These are phyloP conservation scores for Kwoniella mangroviensis DNA, from an alignment of 768 basidiomycete species.

Conservation along the genomic window DNA sequence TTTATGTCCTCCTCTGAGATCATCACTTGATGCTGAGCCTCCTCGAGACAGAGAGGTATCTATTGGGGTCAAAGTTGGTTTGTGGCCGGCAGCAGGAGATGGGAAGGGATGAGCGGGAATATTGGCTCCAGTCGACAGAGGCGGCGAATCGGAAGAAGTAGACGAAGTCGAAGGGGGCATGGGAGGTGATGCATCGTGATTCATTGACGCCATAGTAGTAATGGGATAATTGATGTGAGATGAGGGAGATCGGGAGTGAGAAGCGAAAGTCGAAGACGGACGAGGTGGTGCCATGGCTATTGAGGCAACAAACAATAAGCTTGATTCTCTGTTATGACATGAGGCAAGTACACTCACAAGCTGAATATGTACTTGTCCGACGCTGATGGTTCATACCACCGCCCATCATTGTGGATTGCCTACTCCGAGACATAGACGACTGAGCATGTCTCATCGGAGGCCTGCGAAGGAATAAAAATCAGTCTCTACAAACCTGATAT, in stretches of 20 bases:
- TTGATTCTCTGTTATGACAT: neutral
- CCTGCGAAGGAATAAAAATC: constrained; percentile 4
- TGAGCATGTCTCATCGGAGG: constrained; percentile 48
- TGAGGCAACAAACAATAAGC: neutral
- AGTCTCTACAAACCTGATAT: neutral
- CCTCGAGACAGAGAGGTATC: constrained; percentile 21
- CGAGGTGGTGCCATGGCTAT: constrained; percentile 31
- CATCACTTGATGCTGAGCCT: constrained; percentile 20
- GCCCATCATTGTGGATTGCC: constrained; percentile 26
- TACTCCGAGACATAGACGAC: constrained; percentile 5
- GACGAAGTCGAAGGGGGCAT: constrained; percentile 33
- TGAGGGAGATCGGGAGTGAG: constrained; percentile 43
- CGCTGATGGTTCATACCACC: constrained; percentile 18
- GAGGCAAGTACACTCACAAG: constrained; percentile 30
- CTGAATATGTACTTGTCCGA: constrained; percentile 39
- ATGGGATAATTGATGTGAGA: constrained; percentile 43
- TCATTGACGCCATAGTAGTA: constrained; percentile 30
- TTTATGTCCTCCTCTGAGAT: constrained; percentile 14
- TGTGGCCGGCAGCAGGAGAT: constrained; percentile 1
- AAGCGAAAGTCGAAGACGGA: constrained; percentile 28
- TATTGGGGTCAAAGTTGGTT: constrained; percentile 30
- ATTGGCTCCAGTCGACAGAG: constrained; percentile 25
- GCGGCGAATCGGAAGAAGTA: constrained; percentile 17
- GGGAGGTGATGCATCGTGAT: constrained; percentile 37
- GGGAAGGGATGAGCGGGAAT: constrained; percentile 22